Conservation (phyloP, 2,329 filamentous ascomycete genomes). For the Cadophora gregata region DNA sequence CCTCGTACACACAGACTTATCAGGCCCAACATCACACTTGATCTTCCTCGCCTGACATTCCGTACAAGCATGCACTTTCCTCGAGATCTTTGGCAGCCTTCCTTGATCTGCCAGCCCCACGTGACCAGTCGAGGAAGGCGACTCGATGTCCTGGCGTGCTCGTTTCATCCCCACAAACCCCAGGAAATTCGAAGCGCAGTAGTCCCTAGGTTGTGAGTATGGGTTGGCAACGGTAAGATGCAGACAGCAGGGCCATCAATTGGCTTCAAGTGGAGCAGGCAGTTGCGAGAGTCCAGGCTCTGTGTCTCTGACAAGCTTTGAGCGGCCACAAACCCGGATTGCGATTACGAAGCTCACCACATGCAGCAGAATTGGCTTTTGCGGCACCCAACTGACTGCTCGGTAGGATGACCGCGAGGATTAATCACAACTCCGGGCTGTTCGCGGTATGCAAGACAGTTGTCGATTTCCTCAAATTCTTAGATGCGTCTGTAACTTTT, state of each 20-base stretch:
- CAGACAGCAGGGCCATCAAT: constrained; percentile 2
- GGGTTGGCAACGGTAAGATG: background rate
- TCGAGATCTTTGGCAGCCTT: constrained; percentile 38
- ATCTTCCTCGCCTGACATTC: constrained; percentile 62
- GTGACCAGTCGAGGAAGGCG: constrained; percentile 15
- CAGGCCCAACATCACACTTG: constrained; percentile 50
- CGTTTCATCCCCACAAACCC: constrained; percentile 24
- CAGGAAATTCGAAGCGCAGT: background rate
- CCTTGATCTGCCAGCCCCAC: background rate
- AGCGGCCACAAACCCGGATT: constrained; percentile 14
- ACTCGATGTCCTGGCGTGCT: constrained; percentile 17
- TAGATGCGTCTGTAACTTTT: background rate
- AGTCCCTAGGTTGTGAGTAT: background rate
- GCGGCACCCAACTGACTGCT: background rate
- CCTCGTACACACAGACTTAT: constrained; percentile 54
- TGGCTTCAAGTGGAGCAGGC: constrained; percentile 7
- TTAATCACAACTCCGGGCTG: background rate
- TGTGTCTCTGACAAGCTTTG: background rate
- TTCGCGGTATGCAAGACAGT: background rate
- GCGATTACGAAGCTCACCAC: background rate
- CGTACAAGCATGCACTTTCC: constrained; percentile 44
- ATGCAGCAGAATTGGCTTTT: background rate
- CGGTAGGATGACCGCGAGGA: constrained; percentile 14
- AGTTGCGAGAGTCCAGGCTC: background rate
- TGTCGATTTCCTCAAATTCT: background rate